phyloP scores from a whole-genome alignment of 192 early-diverging fungal genomes.

The Rhizophagus sp. region DNA sequence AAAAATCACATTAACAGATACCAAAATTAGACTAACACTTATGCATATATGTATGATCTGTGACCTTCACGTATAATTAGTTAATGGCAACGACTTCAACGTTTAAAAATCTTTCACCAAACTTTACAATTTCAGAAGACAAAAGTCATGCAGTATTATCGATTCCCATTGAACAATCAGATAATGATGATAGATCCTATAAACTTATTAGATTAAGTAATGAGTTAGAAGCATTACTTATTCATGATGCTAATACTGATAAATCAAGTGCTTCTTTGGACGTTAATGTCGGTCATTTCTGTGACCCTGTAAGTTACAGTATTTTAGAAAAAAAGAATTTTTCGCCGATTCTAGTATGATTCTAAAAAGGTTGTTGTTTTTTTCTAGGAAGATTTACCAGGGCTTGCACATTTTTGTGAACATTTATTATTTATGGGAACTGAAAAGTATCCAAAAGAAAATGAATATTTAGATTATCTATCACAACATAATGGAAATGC shows the following conservation, averaged over 20 bases:
- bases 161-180: conserved; percentile 47
- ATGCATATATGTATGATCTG: too few species aligned
- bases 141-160: conserved; percentile 34
- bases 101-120: not conserved
- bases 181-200: conserved; percentile 62
- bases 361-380: not conserved
- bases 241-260: conserved; percentile 53
- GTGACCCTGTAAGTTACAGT: conserved; percentile 46
- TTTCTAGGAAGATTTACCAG: conserved; percentile 52
- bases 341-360: too few species aligned
- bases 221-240: conserved; percentile 55
- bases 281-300: conserved; percentile 63
- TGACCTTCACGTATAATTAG: too few species aligned
- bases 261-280: conserved; percentile 64
- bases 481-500: conserved; percentile 51
- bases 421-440: conserved; percentile 71
- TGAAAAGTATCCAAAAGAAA: conserved; percentile 67
- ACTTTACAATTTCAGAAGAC: conserved; percentile 18
- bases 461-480: conserved; percentile 56
- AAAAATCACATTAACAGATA: too few species aligned
- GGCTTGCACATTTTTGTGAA: conserved; percentile 71
- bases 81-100: too few species aligned
- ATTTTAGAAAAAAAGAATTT: too few species aligned
- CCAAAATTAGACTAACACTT: too few species aligned
- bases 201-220: conserved; percentile 57